These are phyloP conservation scores for Wallacemonas sp. DNA, from an alignment of 208 protist genomes.

Conservation along the genomic window DNA sequence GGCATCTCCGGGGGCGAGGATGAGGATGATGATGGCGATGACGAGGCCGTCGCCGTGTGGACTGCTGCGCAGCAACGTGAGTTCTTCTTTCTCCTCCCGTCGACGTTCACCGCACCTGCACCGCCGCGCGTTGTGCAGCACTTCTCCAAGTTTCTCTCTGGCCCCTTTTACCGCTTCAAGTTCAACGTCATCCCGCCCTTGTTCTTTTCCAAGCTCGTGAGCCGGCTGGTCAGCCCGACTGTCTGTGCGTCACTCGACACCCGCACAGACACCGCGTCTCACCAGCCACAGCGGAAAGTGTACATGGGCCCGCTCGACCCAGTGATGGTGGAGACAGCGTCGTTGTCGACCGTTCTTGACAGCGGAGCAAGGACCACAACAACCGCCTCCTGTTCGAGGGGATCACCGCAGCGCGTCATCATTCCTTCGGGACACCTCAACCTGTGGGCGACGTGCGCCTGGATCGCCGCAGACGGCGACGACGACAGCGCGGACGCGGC, in stretches of 20 bases:
- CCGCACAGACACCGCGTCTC: background rate
- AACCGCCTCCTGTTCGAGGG: too few species aligned
- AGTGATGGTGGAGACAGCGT: constrained; percentile 5
- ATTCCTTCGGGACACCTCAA: constrained; percentile 3
- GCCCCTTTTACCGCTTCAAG: constrained; percentile 82
- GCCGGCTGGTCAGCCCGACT: constrained; percentile 43
- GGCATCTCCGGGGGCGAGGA: background rate
- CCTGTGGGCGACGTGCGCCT: constrained; percentile 10
- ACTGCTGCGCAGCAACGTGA: constrained; percentile 20
- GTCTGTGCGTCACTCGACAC: background rate
- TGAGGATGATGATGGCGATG: background rate
- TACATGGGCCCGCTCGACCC: constrained; percentile 9
- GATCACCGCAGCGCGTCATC: background rate
- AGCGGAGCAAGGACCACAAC: too few species aligned
- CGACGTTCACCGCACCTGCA: constrained; percentile 40
- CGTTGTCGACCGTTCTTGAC: too few species aligned
- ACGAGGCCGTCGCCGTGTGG: constrained; percentile 7
- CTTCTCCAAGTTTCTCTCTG: constrained; percentile 61
- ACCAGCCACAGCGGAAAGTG: constrained; percentile 1
- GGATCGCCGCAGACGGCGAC: background rate
- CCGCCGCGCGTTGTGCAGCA: constrained; percentile 59
- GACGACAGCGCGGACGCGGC: background rate
- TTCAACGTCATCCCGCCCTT: constrained; percentile 70
- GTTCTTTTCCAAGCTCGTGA: constrained; percentile 76
- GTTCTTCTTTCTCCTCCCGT: constrained; percentile 67